These are phyloP conservation scores for Agaricus sinodeliciosus DNA, from an alignment of 768 basidiomycete genomes.

Conservation along the genomic window DNA sequence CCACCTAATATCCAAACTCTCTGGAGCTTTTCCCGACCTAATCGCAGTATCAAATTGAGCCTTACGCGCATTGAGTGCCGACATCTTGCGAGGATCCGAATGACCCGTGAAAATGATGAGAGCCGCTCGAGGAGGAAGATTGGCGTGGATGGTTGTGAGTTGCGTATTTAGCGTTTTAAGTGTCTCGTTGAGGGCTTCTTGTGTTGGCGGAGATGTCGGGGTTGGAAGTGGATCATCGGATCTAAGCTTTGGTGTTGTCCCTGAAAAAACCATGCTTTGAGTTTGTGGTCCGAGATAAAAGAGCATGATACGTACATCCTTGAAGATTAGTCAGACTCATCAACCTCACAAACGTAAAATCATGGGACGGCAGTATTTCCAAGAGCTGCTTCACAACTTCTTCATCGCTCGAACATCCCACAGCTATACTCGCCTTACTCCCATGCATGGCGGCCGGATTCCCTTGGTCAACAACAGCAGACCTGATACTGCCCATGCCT, in stretches of 20 bases:
- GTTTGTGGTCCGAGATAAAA: background rate
- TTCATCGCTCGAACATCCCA: slow-evolving; percentile 71
- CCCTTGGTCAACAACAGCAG: slow-evolving; percentile 81
- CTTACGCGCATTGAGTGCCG: slow-evolving; percentile 63
- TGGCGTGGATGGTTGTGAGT: slow-evolving; percentile 52
- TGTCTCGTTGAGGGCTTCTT: slow-evolving; percentile 26
- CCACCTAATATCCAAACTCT: slow-evolving; percentile 64
- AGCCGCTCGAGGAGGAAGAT: slow-evolving; percentile 75
- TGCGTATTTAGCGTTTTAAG: slow-evolving; percentile 53
- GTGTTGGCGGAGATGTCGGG: slow-evolving; percentile 10
- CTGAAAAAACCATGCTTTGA: slow-evolving; percentile 23
- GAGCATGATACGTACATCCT: slow-evolving; percentile 57
- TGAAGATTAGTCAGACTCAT: slow-evolving; percentile 73
- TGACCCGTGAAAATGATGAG: slow-evolving; percentile 86
- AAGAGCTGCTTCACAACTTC: slow-evolving; percentile 72
- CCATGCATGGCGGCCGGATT: slow-evolving; percentile 83
- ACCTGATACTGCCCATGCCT: slow-evolving; percentile 35
- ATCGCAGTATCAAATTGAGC: slow-evolving; percentile 64
- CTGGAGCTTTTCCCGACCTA: slow-evolving; percentile 46
- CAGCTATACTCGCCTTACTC: slow-evolving; percentile 68
- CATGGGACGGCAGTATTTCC: slow-evolving; percentile 53
- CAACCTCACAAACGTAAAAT: slow-evolving; percentile 81
- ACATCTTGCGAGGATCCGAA: slow-evolving; percentile 79
- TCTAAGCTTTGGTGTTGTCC: slow-evolving; percentile 53
- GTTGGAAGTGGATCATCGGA: slow-evolving; percentile 25